These are phyloP conservation scores for Thelonectria discophora DNA, from an alignment of 2,329 filamentous ascomycete genomes.

Conservation along the genomic window DNA sequence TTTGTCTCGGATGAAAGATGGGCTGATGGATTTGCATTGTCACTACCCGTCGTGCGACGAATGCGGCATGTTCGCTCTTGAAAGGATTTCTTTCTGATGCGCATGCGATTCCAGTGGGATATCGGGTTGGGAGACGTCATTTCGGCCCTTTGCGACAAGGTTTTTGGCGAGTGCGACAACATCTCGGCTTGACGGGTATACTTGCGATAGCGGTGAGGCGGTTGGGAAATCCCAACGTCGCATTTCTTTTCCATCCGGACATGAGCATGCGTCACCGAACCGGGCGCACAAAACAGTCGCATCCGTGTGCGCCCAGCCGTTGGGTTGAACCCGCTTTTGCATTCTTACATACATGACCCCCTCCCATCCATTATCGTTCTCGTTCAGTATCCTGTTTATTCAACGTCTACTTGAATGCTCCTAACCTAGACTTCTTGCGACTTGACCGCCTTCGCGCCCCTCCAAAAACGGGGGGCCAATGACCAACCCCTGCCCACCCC, in stretches of 20 bases:
- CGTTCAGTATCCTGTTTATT: conserved; percentile 6
- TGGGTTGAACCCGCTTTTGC: no score
- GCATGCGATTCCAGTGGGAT: no score
- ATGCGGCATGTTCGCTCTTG: neutral
- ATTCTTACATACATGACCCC: conserved; percentile 1
- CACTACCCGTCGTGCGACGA: neutral
- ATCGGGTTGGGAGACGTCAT: neutral
- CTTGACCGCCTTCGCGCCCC: neutral
- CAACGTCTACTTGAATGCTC: conserved; percentile 10
- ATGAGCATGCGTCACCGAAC: no score
- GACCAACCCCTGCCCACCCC: no score
- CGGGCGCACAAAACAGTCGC: no score
- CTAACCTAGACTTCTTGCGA: conserved; percentile 29
- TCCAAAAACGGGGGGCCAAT: no score
- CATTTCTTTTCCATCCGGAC: neutral
- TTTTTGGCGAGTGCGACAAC: conserved; percentile 13
- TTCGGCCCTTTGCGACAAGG: conserved; percentile 6
- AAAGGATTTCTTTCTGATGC: no score
- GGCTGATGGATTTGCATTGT: neutral
- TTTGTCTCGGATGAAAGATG: neutral
- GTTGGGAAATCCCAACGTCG: neutral
- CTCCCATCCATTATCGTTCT: neutral
- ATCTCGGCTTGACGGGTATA: neutral
- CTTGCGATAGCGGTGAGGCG: conserved; percentile 12
- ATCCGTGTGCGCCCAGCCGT: no score